A percentile compares a stretch with the other conserved stretches of the same genome.
phyloP scores from a whole-genome alignment of 148 eudicot genomes.

The Vaccinium darrowii region DNA sequence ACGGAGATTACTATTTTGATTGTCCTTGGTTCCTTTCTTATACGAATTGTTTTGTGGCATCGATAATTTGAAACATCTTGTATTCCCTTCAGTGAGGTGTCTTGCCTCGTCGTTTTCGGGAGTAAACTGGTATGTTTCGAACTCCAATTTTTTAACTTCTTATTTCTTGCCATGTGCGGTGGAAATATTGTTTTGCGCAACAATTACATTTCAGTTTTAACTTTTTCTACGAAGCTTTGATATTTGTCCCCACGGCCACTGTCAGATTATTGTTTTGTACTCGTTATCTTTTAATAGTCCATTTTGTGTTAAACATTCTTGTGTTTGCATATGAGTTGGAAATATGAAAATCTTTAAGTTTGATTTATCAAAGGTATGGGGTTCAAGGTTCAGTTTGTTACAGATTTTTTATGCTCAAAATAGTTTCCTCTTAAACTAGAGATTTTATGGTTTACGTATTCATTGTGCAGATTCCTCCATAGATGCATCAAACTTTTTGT shows the following conservation, averaged over 20 bases:
- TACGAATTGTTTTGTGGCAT: not conserved
- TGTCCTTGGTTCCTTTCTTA: not conserved
- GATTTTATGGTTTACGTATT: slow-evolving; percentile 52
- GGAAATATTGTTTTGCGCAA: not conserved
- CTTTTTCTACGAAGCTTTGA: not conserved
- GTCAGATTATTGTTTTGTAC: not conserved
- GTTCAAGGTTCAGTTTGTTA: slow-evolving; percentile 14
- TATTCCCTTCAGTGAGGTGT: not conserved
- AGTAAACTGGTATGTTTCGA: not conserved
- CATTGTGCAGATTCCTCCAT: slow-evolving; percentile 80
- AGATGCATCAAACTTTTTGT: slow-evolving; percentile 72
- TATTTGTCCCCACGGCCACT: not conserved
- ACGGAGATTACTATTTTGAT: not conserved
- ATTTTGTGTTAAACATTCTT: not conserved
- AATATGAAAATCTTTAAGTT: not conserved
- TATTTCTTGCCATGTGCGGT: not conserved
- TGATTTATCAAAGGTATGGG: slow-evolving; percentile 17
- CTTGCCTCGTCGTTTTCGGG: not conserved
- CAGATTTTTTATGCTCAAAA: slow-evolving; percentile 24
- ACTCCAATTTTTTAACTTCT: not conserved
- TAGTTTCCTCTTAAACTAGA: slow-evolving; percentile 30
- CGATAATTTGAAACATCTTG: not conserved
- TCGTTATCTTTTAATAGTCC: not conserved
- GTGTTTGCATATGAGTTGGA: not conserved
- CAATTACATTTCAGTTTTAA: not conserved